A percentile compares a stretch with the other conserved stretches of the same genome.
Evolutionary conservation across 2,329 filamentous ascomycete genomes (phyloP).

Genomic region (Penicillium sp.): DNA sequence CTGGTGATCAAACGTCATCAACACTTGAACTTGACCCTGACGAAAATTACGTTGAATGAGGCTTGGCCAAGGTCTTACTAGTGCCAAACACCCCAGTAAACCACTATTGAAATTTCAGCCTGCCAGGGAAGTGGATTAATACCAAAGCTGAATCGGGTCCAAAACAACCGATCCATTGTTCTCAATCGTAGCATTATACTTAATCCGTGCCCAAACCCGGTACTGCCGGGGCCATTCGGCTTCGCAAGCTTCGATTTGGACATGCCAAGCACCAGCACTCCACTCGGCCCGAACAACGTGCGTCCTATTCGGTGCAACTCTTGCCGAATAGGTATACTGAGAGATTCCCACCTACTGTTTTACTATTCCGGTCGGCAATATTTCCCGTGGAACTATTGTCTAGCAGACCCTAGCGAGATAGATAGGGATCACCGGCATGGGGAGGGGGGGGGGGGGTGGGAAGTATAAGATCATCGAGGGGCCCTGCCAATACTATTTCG

Average conservation of each 20-base stretch:
- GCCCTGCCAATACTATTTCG: background rate
- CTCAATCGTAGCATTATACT: background rate
- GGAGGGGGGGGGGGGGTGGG: too few species aligned
- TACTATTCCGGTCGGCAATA: background rate
- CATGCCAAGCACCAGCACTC: background rate
- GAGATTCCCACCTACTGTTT: background rate
- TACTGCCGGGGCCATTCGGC: background rate
- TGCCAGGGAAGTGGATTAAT: background rate
- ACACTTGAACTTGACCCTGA: background rate
- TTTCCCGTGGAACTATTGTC: background rate
- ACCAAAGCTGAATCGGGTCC: background rate
- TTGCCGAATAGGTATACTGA: background rate
- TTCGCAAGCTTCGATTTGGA: background rate
- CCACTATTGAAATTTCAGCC: background rate
- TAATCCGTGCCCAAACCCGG: background rate
- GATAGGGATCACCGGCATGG: background rate
- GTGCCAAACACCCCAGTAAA: background rate
- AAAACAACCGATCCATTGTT: background rate
- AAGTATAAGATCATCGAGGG: background rate
- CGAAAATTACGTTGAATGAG: background rate
- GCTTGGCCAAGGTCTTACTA: too few species aligned
- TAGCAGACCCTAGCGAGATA: background rate
- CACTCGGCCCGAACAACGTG: background rate
- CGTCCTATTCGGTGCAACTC: background rate
- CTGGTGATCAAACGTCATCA: background rate